A percentile compares a stretch with the other conserved stretches of the same genome.
phyloP scores from a whole-genome alignment of 148 eudicot species.

The Nyssa sinensis region DNA sequence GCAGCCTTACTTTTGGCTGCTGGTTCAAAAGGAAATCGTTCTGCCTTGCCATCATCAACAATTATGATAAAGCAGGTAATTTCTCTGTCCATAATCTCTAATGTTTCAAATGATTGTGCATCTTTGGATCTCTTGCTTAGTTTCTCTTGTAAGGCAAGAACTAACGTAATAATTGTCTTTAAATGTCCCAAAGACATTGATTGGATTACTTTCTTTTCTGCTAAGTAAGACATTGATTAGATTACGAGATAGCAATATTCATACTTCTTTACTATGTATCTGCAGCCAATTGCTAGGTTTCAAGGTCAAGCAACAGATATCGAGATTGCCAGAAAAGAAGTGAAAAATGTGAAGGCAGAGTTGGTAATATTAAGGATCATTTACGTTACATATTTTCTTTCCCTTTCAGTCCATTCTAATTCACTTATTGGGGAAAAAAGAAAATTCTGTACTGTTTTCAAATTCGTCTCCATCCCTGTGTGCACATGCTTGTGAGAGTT shows the following conservation, averaged over 20 bases:
- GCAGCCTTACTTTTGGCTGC: constrained; percentile 96
- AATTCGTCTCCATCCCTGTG: not conserved
- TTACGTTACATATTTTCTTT: not conserved
- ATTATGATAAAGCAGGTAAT: constrained; percentile 89
- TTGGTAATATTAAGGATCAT: constrained; percentile 52
- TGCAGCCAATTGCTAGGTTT: constrained; percentile 89
- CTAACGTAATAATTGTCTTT: not conserved
- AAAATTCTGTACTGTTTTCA: not conserved
- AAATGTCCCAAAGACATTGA: constrained; percentile 9
- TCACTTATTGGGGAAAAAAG: not conserved
- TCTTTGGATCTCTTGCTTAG: constrained; percentile 11
- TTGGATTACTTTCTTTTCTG: too few relatives aligned
- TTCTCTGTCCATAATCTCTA: not conserved
- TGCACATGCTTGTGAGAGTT: not conserved
- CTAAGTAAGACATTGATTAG: constrained; percentile 5
- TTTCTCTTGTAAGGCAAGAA: not conserved
- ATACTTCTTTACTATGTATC: constrained; percentile 14
- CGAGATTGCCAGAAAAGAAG: constrained; percentile 67
- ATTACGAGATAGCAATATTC: not conserved
- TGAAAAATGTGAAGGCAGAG: constrained; percentile 61
- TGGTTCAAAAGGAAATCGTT: constrained; percentile 89
- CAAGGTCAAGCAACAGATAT: constrained; percentile 92
- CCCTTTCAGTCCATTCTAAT: not conserved
- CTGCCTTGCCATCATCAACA: constrained; percentile 92
- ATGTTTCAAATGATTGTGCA: not conserved